phyloP scores from a whole-genome alignment of 2,329 filamentous ascomycete genomes.

The Botryosphaeria dothidea region DNA sequence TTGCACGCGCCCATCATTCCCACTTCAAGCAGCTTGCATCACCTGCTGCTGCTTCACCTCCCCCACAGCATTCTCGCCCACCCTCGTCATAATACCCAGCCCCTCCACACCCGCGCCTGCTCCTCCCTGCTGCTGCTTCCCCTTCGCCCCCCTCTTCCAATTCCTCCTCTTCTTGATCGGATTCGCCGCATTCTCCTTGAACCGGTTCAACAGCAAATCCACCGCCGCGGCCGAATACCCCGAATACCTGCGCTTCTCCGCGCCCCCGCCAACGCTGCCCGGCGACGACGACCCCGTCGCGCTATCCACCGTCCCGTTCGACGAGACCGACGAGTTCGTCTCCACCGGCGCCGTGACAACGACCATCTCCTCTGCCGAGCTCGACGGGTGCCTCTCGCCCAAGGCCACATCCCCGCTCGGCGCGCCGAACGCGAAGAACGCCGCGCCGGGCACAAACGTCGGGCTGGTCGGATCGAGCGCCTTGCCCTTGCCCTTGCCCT shows the following conservation, averaged over 20 bases:
- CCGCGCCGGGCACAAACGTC: slow-evolving; percentile 2
- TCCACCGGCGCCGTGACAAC: neutral
- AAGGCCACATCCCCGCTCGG: neutral
- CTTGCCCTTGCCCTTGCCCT: neutral
- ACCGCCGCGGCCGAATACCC: slow-evolving; percentile 6
- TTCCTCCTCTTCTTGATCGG: slow-evolving; percentile 8
- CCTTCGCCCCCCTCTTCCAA: neutral
- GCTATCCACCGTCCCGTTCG: neutral
- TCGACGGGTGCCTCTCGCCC: neutral
- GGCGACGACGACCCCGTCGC: neutral
- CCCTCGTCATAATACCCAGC: too few relatives aligned
- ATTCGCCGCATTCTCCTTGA: slow-evolving; percentile 12
- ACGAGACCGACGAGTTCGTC: neutral
- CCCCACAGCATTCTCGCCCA: too few relatives aligned
- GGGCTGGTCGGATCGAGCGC: slow-evolving; percentile 1
- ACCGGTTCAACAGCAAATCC: slow-evolving; percentile 9
- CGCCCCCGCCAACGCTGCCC: neutral
- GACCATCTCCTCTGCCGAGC: neutral
- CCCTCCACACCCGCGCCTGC: too few relatives aligned
- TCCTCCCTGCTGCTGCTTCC: too few relatives aligned
- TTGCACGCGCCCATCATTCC: too few relatives aligned
- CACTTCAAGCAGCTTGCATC: too few relatives aligned
- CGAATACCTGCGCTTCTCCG: neutral
- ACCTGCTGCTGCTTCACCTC: too few relatives aligned
- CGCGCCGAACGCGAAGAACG: neutral